Percentiles rank a stretch among this genome's conserved stretches.
These are phyloP conservation scores for Macrophomina tecta DNA, from an alignment of 2,329 filamentous ascomycete species.

Conservation along the genomic window DNA sequence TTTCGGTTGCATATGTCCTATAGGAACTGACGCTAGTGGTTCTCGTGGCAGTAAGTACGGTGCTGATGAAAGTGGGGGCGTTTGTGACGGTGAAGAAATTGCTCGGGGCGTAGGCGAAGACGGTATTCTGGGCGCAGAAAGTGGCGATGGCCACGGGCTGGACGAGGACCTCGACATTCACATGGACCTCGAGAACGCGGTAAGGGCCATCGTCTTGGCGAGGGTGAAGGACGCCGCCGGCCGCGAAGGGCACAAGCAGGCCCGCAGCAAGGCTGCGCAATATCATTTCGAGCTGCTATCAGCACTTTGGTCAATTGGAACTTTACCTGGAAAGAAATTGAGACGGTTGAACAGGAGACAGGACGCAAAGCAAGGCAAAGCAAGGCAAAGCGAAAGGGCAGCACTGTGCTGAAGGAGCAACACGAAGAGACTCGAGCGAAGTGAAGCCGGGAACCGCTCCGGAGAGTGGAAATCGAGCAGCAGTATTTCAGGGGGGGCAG, in stretches of 20 bases:
- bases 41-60: background rate
- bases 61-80: background rate
- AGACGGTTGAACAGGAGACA: background rate
- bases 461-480: background rate
- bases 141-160: slow-evolving; percentile 1
- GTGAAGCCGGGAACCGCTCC: background rate
- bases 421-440: background rate
- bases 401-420: slow-evolving; percentile 10
- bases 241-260: slow-evolving; percentile 12
- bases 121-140: background rate
- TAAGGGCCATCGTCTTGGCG: background rate
- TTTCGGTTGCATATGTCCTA: background rate
- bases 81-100: background rate
- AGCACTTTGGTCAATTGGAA: background rate
- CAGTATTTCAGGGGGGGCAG: background rate
- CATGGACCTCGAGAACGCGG: slow-evolving; percentile 1
- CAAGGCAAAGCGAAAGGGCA: background rate
- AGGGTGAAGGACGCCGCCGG: background rate
- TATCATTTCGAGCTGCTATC: slow-evolving; percentile 4
- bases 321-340: background rate
- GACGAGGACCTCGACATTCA: background rate
- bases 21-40: background rate
- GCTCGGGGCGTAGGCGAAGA: background rate
- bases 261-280: background rate
- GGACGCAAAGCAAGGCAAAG: background rate